A percentile compares a stretch with the other conserved stretches of the same genome.
Conservation (phyloP, 2,329 filamentous ascomycete species). For the Arthroderma sp. region DNA sequence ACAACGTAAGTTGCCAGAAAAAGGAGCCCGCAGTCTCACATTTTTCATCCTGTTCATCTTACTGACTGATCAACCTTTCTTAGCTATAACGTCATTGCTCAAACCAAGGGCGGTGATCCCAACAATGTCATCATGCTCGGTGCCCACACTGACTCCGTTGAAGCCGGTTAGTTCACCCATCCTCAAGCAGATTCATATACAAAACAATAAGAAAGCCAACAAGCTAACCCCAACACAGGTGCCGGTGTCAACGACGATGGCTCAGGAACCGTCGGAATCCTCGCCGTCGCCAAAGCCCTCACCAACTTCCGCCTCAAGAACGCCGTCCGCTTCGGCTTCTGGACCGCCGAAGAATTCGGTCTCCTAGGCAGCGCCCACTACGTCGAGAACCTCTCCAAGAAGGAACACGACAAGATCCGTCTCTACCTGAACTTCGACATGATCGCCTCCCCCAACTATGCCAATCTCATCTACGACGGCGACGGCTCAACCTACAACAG, state of each 20-base stretch:
- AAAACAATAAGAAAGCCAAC: neutral
- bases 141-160: conserved; percentile 49
- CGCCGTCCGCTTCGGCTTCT: conserved; percentile 53
- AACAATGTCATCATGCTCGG: conserved; percentile 47
- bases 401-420: conserved; percentile 45
- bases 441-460: conserved; percentile 52
- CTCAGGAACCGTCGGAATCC: conserved; percentile 48
- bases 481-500: conserved; percentile 43
- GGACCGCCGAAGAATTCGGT: conserved; percentile 51
- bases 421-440: conserved; percentile 62
- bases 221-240: conserved; percentile 21
- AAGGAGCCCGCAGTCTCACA: too few species aligned
- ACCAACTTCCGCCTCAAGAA: conserved; percentile 61
- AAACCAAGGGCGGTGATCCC: conserved; percentile 45
- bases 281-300: conserved; percentile 49
- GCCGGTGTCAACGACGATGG: conserved; percentile 71
- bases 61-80: conserved; percentile 10
- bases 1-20: conserved; percentile 24
- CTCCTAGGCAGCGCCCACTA: conserved; percentile 49
- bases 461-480: conserved; percentile 43
- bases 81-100: conserved; percentile 46
- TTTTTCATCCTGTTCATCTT: neutral
- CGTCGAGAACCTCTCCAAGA: conserved; percentile 34
- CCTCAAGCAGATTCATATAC: neutral
- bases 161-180: conserved; percentile 18